These are phyloP conservation scores for Solanum medicagineum DNA, from an alignment of 257 asterid species.

Conservation along the genomic window DNA sequence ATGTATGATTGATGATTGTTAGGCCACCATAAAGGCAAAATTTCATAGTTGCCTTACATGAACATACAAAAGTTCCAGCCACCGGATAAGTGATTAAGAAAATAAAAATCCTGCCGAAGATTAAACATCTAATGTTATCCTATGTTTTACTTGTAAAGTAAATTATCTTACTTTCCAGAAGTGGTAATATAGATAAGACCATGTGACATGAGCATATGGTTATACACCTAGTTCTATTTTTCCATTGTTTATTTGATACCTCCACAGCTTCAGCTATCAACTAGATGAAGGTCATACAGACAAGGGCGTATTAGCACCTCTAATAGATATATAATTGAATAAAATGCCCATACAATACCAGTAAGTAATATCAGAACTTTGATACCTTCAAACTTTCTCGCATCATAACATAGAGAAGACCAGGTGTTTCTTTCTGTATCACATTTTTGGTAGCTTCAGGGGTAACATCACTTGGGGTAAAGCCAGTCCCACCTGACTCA, in stretches of 20 bases:
- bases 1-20: background rate
- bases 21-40: background rate
- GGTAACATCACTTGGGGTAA: constrained; percentile 88
- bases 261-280: background rate
- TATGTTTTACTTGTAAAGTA: background rate
- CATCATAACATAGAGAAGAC: constrained; percentile 84
- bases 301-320: background rate
- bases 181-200: background rate
- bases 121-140: background rate
- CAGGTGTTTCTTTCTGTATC: constrained; percentile 89
- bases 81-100: background rate
- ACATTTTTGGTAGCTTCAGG: constrained; percentile 92
- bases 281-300: background rate
- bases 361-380: background rate
- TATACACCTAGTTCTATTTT: background rate
- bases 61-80: background rate
- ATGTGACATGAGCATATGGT: background rate
- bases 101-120: background rate
- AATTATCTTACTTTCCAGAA: background rate
- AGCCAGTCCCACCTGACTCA: constrained; percentile 89
- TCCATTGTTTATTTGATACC: background rate
- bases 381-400: constrained; percentile 89
- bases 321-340: background rate
- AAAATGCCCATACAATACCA: background rate
- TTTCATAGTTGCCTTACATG: background rate